Base-by-base conservation (phyloP, 306 rosid genomes). In the Cucumis sativus region DNA sequence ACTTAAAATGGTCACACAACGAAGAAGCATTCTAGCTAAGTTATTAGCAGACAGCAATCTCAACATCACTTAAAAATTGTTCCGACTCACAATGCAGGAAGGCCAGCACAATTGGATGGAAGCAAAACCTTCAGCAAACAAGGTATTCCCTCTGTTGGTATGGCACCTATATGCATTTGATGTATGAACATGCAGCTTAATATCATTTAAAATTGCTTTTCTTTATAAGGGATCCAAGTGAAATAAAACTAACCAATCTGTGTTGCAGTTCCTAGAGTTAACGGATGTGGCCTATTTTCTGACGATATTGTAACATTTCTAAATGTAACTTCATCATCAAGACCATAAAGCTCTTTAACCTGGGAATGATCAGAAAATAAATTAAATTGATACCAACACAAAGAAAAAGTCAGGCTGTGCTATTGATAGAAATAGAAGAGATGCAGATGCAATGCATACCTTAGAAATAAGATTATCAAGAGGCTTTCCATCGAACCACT, bases 271-370 rank as follows among this genome's bases (percentile, higher is more conserved):
- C 95, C 97, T 6, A 92, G 84, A 63, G 90, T 84, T 84, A 94
- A 80, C 61, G 98, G 83, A 6, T 80, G 91, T 61, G 97, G 91
- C 83, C 91, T 88, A 82, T 90, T 88, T 83, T 85, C 87, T 15
- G 93, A 85, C 81, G 90, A 77, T 54, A 94, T 89, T 0, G 96
- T 88, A 57, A 84, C 86, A 77, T 94, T 94, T 80, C 98, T 85
- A 83, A 94, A 94, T 64, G 80, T 59, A 81, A 94, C 91, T 78
- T 86, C 86, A 6, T 83, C 83, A 82, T 81, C 93, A 56, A 94
- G 88, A 69, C 96, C 97, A 86, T 90, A 92, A 78, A 94, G 96
- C 81, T 94, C 96, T 84, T 84, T 94, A 58, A 94, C 98, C 98
- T 94, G 83, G 40, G 77, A 84, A 73, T 57, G 10, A 18, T 39